Evolutionary conservation across 1,284 basidiomycete species (phyloP).

Genomic region (Lentinula novae-zelandiae): DNA sequence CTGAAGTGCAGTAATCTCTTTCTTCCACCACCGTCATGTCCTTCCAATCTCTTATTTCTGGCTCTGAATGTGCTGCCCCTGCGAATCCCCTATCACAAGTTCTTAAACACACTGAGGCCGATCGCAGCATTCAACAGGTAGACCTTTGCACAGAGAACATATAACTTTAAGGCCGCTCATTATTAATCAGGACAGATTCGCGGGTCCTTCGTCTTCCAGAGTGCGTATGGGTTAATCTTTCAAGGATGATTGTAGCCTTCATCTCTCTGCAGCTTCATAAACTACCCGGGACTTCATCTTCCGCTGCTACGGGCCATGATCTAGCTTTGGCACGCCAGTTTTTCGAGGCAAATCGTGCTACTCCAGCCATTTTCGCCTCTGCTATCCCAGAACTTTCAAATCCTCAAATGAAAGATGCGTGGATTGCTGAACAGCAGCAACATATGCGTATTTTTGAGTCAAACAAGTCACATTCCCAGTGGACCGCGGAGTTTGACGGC

Average conservation of each 20-base stretch:
- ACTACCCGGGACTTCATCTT: conserved; percentile 53
- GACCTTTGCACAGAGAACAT: conserved; percentile 15
- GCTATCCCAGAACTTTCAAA: conserved; percentile 33
- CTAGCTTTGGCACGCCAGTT: conserved; percentile 75
- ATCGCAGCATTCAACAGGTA: conserved; percentile 85
- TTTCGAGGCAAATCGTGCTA: conserved; percentile 48
- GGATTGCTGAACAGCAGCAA: conserved; percentile 50
- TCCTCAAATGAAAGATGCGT: conserved; percentile 41
- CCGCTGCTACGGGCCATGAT: conserved; percentile 57
- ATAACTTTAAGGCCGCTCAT: conserved; percentile 5
- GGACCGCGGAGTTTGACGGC: conserved; percentile 49
- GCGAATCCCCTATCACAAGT: conserved; percentile 90
- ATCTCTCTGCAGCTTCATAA: conserved; percentile 56
- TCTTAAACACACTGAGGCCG: conserved; percentile 88
- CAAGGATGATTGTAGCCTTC: neutral
- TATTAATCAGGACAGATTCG: conserved; percentile 59
- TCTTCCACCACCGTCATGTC: conserved; percentile 55
- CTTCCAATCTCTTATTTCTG: conserved; percentile 80
- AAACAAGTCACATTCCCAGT: conserved; percentile 29
- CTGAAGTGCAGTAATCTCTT: neutral
- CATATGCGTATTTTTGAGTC: conserved; percentile 31
- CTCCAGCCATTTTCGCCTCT: conserved; percentile 26
- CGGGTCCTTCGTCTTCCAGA: conserved; percentile 66
- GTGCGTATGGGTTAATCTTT: conserved; percentile 32
- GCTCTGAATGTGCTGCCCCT: conserved; percentile 84